Conservation (phyloP, 768 basidiomycete genomes). For the Boletus rex-veris region DNA sequence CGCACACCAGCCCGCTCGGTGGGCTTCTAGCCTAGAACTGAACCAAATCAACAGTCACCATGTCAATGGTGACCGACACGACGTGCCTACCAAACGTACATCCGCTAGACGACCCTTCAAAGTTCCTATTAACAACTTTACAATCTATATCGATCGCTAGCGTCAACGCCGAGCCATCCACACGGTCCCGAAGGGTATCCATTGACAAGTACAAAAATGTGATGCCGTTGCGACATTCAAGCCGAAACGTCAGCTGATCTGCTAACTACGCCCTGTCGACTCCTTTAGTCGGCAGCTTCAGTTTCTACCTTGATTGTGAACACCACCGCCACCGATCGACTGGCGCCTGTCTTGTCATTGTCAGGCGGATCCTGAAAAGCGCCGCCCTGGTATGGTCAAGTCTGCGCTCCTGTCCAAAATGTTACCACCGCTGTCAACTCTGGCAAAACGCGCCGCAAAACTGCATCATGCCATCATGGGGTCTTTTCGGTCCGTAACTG, state of each 20-base stretch:
- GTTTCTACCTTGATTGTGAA: neutral
- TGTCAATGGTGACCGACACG: neutral
- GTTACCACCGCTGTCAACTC: neutral
- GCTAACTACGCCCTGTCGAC: neutral
- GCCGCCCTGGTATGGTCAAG: neutral
- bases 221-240: neutral
- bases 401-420: neutral
- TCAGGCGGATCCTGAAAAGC: neutral
- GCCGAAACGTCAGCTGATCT: neutral
- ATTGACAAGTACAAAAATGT: too few relatives aligned
- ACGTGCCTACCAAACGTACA: neutral
- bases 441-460: neutral
- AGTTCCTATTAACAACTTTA: neutral
- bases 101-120: neutral
- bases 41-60: neutral
- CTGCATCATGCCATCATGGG: too few relatives aligned
- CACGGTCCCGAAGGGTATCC: neutral
- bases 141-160: neutral
- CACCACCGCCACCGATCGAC: slow-evolving; percentile 4
- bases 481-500: neutral
- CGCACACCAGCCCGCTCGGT: neutral
- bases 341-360: slow-evolving; percentile 8
- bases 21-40: neutral
- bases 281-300: slow-evolving; percentile 3
- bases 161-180: neutral